Evolutionary conservation across 345 rosid species (phyloP).

Genomic region (Cardamine chenopodiifolia): DNA sequence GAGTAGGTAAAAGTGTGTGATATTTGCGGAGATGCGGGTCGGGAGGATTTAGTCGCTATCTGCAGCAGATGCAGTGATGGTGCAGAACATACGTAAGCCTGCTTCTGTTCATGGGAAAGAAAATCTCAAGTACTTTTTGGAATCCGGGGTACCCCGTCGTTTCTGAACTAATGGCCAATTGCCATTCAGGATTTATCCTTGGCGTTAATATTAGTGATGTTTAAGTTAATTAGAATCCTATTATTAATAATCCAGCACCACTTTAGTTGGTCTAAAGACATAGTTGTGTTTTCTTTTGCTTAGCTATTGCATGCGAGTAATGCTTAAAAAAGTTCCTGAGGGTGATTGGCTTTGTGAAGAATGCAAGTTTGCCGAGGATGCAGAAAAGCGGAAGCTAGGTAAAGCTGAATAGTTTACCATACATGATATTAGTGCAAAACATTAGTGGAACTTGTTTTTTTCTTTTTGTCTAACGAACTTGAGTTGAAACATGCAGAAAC

Average conservation of each 20-base stretch:
- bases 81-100: conserved; percentile 95
- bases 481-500: conserved; percentile 51
- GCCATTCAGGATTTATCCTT: conserved; percentile 20
- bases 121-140: conserved; percentile 13
- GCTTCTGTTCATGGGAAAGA: conserved; percentile 10
- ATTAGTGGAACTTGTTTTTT: conserved; percentile 1
- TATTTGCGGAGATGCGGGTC: conserved; percentile 97
- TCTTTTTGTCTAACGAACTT: conserved; percentile 20
- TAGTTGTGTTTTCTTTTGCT: conserved; percentile 35
- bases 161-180: neutral
- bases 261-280: neutral
- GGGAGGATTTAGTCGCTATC: conserved; percentile 93
- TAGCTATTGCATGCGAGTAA: conserved; percentile 97
- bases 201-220: neutral
- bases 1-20: conserved; percentile 97
- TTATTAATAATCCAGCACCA: neutral
- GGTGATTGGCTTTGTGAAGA: conserved; percentile 98
- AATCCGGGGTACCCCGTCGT: neutral
- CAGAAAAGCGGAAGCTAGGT: conserved; percentile 66
- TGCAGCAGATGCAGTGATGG: conserved; percentile 96
- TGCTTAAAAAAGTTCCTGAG: conserved; percentile 77
- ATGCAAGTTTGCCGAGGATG: conserved; percentile 75
- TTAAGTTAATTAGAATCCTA: conserved; percentile 2
- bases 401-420: conserved; percentile 31
- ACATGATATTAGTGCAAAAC: conserved; percentile 28